Base-by-base conservation (phyloP, 768 basidiomycete species). In the Leccinellum albellum region DNA sequence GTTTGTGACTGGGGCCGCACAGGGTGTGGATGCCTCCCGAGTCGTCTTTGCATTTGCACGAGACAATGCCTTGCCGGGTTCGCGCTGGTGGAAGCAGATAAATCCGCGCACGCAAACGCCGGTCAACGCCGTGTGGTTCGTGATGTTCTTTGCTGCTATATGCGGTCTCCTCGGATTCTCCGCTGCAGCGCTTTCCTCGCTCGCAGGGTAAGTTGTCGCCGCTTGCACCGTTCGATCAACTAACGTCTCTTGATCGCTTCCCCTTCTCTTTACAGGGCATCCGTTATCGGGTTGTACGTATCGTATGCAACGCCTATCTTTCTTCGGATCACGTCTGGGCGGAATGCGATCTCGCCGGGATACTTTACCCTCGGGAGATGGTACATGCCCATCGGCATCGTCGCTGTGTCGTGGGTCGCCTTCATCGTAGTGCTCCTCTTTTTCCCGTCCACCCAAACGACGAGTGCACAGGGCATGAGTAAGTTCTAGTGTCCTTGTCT, bases 61-160 rank as follows among this genome's bases (percentile, higher is more conserved):
- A 35, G 88, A 89, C 62, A 82, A 87, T 55, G 87, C 87, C 6
- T 77, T 89, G 12, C 88, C 87, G 7, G 87, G 87, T 6, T 88
- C 88, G 33, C 78, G 77, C 24, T 85, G 78, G 76, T 87, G 85
- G 87, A 87, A 87, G 63, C 74, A 69, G 53, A 79, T 89, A 53
- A 85, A 85, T 58, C 66, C 55, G 6, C 65, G 66, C 60, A 87
- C 87, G 1, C 82, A 82, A 63, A 89, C 88, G 6, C 87, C 87
- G 0, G 86, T 88, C 13, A 83, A 88, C 58, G 87, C 87, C 3
- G 88, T 87, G 6, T 89, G 87, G 88, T 76, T 89, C 46, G 87
- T 88, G 24, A 85, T 88, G 73, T 68, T 70, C 32, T 66, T 72
- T 42, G 69, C 87, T 8, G 82, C 74, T 3, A 60, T 89, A 28